A percentile compares a stretch with the other conserved stretches of the same genome.
Evolutionary conservation across 1,139 yeast genomes (phyloP).

Genomic region (Saccharomyces hybrid): DNA sequence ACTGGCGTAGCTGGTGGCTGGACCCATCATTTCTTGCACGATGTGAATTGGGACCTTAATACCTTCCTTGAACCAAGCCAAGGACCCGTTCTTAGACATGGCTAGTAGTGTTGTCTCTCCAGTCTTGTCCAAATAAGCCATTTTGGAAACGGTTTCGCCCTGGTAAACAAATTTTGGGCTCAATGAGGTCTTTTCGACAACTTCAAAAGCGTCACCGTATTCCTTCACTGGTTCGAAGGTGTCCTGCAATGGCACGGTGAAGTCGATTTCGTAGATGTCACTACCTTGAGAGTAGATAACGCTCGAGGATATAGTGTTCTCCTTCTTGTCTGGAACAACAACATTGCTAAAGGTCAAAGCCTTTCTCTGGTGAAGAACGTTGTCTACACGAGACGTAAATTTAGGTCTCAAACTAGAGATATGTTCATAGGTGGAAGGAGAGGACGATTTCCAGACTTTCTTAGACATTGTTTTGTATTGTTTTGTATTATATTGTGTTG

Average conservation of each 20-base stretch:
- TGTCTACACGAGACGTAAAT: slow-evolving; percentile 33
- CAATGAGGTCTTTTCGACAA: slow-evolving; percentile 12
- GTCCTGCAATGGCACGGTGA: slow-evolving; percentile 23
- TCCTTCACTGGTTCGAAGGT: slow-evolving; percentile 13
- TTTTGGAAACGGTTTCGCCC: slow-evolving; percentile 26
- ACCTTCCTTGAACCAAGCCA: slow-evolving; percentile 30
- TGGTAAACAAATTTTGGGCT: slow-evolving; percentile 25
- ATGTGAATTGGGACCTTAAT: slow-evolving; percentile 26
- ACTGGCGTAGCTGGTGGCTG: slow-evolving; percentile 23
- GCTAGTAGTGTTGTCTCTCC: slow-evolving; percentile 22
- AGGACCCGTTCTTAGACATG: slow-evolving; percentile 27
- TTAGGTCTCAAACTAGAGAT: slow-evolving; percentile 57
- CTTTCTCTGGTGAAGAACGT: slow-evolving; percentile 10
- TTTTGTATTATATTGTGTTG: background rate
- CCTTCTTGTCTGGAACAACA: slow-evolving; percentile 21
- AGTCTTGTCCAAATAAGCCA: slow-evolving; percentile 18
- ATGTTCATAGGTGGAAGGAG: slow-evolving; percentile 62
- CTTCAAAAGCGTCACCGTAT: slow-evolving; percentile 21
- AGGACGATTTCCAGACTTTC: slow-evolving; percentile 90
- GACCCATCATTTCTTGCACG: slow-evolving; percentile 28
- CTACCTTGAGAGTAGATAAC: slow-evolving; percentile 26
- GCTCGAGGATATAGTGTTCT: slow-evolving; percentile 21
- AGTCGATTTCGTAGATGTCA: slow-evolving; percentile 26
- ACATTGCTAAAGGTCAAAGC: slow-evolving; percentile 24
- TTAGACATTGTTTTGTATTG: background rate